Evolutionary conservation across 352 stramenopile species (phyloP).

Genomic region (Globisporangium perplexum): DNA sequence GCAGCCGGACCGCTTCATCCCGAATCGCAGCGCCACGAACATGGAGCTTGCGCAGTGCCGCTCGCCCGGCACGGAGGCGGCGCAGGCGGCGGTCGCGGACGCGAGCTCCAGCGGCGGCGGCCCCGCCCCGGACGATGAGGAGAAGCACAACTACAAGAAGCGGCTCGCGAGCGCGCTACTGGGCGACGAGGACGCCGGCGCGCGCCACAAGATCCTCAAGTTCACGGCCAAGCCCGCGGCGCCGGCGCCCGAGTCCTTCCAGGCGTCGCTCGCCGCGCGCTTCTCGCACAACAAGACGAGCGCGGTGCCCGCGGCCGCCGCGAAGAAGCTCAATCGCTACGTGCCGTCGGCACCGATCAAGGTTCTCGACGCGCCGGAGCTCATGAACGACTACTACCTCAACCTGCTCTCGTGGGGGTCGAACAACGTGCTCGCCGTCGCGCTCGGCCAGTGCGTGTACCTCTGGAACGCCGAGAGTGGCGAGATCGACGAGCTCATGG

Average conservation of each 20-base stretch:
- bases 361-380: constrained; percentile 96
- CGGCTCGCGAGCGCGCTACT: constrained; percentile 77
- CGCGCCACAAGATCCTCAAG: constrained; percentile 94
- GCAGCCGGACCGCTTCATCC: constrained; percentile 76
- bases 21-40: constrained; percentile 84
- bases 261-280: constrained; percentile 90
- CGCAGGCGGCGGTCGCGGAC: constrained; percentile 23
- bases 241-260: constrained; percentile 90
- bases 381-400: constrained; percentile 99
- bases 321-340: constrained; percentile 89
- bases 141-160: constrained; percentile 82
- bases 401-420: constrained; percentile 98
- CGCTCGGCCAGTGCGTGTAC: constrained; percentile 97
- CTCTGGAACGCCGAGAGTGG: constrained; percentile 97
- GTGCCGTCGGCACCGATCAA: constrained; percentile 96
- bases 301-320: constrained; percentile 50
- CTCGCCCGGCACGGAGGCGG: constrained; percentile 45
- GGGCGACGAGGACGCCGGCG: constrained; percentile 52
- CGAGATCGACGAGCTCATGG: constrained; percentile 94
- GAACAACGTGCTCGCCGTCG: constrained; percentile 96
- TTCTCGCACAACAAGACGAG: constrained; percentile 96
- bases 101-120: neutral
- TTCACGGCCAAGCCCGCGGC: constrained; percentile 96
- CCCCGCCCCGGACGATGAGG: constrained; percentile 43
- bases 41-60: constrained; percentile 73